A percentile compares a stretch with the other conserved stretches of the same genome.
Conservation (phyloP, 495 filamentous ascomycete species). For the Rostrohypoxylon terebratum region DNA sequence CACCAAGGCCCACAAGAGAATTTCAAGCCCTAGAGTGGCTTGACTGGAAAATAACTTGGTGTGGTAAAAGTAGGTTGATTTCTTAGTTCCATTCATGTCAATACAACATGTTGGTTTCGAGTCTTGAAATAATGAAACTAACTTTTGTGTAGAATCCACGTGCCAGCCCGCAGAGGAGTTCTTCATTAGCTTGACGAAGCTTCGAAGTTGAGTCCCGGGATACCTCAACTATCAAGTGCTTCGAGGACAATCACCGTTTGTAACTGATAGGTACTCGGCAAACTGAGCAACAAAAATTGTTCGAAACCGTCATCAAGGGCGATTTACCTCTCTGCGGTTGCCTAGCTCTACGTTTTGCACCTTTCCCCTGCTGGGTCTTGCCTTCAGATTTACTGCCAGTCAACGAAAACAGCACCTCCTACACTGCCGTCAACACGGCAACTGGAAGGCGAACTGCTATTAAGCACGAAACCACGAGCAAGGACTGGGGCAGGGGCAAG, state of each 20-base stretch:
- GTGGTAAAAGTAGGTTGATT: conserved; percentile 15
- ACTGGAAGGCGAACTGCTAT: not conserved
- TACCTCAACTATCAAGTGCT: not conserved
- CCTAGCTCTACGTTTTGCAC: not conserved
- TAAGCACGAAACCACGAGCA: not conserved
- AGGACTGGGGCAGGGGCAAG: conserved; percentile 11
- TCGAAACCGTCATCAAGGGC: not conserved
- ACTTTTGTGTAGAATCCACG: not conserved
- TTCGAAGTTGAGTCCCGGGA: not conserved
- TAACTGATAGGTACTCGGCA: not conserved
- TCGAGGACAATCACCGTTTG: not conserved
- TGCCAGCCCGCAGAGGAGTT: not conserved
- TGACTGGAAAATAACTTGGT: not conserved
- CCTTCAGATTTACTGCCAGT: not conserved
- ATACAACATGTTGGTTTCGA: too few relatives aligned
- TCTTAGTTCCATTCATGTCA: not conserved
- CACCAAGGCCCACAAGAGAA: not conserved
- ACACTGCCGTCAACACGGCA: not conserved
- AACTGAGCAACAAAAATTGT: not conserved
- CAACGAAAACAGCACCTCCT: not conserved
- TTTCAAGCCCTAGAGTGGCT: not conserved
- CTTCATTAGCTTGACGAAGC: not conserved
- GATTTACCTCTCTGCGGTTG: not conserved
- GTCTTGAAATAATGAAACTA: not conserved
- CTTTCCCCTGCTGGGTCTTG: not conserved